Evolutionary conservation across 352 stramenopile genomes (phyloP).

Genomic region (Pythium pyrilobum): DNA sequence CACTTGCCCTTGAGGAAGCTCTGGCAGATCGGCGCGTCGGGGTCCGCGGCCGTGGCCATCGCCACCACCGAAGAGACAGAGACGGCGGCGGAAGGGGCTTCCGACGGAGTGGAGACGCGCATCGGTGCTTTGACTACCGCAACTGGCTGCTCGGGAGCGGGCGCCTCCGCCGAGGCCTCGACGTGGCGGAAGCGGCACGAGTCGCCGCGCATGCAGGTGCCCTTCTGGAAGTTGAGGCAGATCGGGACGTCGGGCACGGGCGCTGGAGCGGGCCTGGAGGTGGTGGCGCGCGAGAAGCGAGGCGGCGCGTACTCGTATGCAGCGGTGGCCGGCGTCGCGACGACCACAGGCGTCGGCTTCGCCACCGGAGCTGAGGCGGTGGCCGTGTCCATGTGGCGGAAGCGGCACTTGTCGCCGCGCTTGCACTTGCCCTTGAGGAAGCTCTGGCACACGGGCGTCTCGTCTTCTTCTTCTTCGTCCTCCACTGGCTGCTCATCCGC

Average conservation of each 20-base stretch:
- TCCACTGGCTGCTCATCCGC: too few species aligned
- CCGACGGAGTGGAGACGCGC: too few species aligned
- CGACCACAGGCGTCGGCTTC: neutral
- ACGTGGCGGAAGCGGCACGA: slow-evolving; percentile 30
- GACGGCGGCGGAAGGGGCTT: too few species aligned
- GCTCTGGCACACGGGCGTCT: slow-evolving; percentile 25
- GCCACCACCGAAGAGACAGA: neutral
- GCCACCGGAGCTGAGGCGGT: neutral
- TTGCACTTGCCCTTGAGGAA: slow-evolving; percentile 38
- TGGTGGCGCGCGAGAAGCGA: too few species aligned
- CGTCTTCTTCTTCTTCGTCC: neutral
- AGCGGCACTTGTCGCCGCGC: slow-evolving; percentile 26
- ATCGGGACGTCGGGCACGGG: slow-evolving; percentile 12
- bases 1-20: slow-evolving; percentile 37
- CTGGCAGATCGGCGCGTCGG: slow-evolving; percentile 20
- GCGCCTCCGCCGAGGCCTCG: neutral
- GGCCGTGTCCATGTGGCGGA: slow-evolving; percentile 17
- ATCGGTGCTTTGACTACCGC: neutral
- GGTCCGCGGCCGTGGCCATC: neutral
- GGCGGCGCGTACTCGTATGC: neutral
- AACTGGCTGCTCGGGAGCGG: neutral
- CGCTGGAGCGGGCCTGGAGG: too few species aligned
- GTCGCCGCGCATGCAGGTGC: slow-evolving; percentile 30
- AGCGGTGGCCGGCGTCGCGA: slow-evolving; percentile 6
- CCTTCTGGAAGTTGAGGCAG: slow-evolving; percentile 32